A percentile compares a stretch with the other conserved stretches of the same genome.
phyloP scores from a whole-genome alignment of 2,329 filamentous ascomycete genomes.

The Cordyceps sp. region DNA sequence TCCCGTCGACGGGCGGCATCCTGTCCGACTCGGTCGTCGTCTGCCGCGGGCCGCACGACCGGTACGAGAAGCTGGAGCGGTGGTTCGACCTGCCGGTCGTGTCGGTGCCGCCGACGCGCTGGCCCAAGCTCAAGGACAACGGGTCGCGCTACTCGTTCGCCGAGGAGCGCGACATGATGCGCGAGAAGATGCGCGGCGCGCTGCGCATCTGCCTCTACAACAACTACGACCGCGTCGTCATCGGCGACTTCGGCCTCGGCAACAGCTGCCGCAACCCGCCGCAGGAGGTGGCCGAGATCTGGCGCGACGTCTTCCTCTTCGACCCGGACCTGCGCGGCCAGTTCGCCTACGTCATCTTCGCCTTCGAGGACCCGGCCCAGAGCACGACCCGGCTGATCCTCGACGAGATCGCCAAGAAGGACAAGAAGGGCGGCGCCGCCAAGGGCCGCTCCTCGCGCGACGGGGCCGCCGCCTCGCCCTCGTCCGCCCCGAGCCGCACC shows the following conservation, averaged over 20 bases:
- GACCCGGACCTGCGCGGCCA: conserved; percentile 45
- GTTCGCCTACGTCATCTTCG: conserved; percentile 45
- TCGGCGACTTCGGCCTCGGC: conserved; percentile 49
- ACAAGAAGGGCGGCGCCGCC: conserved; percentile 16
- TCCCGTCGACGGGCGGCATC: conserved; percentile 52
- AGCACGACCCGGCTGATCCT: conserved; percentile 35
- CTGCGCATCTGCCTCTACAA: conserved; percentile 52
- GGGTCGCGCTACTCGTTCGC: conserved; percentile 56
- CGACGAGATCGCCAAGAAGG: conserved; percentile 38
- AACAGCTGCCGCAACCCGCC: conserved; percentile 49
- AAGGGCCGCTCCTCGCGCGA: conserved; percentile 18
- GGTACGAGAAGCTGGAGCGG: conserved; percentile 37
- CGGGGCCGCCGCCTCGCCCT: conserved; percentile 7
- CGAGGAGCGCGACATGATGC: conserved; percentile 54
- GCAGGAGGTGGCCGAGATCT: conserved; percentile 46
- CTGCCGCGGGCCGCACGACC: conserved; percentile 53
- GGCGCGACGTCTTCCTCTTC: conserved; percentile 47
- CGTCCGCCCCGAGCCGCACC: conserved; percentile 11
- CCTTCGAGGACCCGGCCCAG: conserved; percentile 41
- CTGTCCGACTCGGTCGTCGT: conserved; percentile 57
- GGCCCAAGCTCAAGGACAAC: conserved; percentile 54
- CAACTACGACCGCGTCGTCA: conserved; percentile 37
- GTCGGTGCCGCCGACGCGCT: conserved; percentile 53
- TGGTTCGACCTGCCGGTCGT: conserved; percentile 53
- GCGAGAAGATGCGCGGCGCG: conserved; percentile 54